phyloP scores from a whole-genome alignment of 2,329 filamentous ascomycete species.

The Colletotrichum eleusines region DNA sequence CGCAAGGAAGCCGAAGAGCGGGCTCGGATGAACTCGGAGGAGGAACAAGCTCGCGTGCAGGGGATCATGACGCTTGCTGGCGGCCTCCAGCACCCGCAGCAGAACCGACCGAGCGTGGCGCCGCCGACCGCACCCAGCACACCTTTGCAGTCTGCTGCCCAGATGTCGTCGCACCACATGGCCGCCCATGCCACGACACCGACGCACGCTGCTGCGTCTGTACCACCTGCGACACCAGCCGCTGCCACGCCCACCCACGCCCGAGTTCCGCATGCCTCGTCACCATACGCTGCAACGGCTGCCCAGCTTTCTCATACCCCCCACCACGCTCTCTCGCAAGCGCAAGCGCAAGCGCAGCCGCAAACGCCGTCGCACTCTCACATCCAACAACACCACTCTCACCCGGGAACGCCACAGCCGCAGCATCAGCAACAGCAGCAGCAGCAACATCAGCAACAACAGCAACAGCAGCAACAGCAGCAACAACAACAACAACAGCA shows the following conservation, averaged over 20 bases:
- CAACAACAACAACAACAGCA: conserved; percentile 40
- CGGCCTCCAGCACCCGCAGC: conserved; percentile 56
- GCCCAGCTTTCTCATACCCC: conserved; percentile 35
- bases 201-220: conserved; percentile 27
- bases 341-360: conserved; percentile 23
- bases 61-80: conserved; percentile 69
- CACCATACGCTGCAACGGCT: conserved; percentile 36
- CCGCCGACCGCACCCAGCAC: conserved; percentile 32
- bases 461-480: conserved; percentile 38
- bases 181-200: conserved; percentile 29
- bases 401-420: conserved; percentile 37
- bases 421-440: conserved; percentile 37
- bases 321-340: conserved; percentile 26
- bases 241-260: conserved; percentile 18
- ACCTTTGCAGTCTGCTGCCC: conserved; percentile 30
- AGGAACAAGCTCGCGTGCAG: conserved; percentile 70
- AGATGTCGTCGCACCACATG: conserved; percentile 35
- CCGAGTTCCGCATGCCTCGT: conserved; percentile 26
- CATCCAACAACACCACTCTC: conserved; percentile 28
- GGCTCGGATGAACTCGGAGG: conserved; percentile 68
- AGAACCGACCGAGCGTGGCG: conserved; percentile 29
- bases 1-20: conserved; percentile 76
- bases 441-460: conserved; percentile 40
- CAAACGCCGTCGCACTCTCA: conserved; percentile 36
- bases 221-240: conserved; percentile 22